Evolutionary conservation across 2,329 filamentous ascomycete genomes (phyloP).

Genomic region (Ophiostoma montium): DNA sequence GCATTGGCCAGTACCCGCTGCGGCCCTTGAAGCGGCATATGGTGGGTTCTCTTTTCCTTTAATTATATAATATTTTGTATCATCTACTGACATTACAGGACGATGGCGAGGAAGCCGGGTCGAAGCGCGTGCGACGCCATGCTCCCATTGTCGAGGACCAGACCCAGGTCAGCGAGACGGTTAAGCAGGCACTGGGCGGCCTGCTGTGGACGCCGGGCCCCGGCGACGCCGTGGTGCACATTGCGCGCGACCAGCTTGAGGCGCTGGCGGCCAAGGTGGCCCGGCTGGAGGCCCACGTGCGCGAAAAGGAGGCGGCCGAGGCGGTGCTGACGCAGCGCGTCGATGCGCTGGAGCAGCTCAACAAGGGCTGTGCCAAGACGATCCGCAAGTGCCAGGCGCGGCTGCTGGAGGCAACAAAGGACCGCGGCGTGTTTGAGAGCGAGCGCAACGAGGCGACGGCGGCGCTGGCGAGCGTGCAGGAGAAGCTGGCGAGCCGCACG

Average conservation of each 20-base stretch:
- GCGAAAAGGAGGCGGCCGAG: constrained; percentile 17
- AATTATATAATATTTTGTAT: too few relatives aligned
- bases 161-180: constrained; percentile 5
- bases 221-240: constrained; percentile 12
- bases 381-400: constrained; percentile 30
- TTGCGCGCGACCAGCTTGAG: constrained; percentile 20
- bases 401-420: constrained; percentile 35
- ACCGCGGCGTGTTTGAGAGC: constrained; percentile 33
- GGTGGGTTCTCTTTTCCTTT: too few relatives aligned
- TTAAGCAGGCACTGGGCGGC: constrained; percentile 8
- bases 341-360: constrained; percentile 28
- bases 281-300: constrained; percentile 23
- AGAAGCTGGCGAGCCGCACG: constrained; percentile 25
- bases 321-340: constrained; percentile 23
- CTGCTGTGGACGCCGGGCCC: neutral
- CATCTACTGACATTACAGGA: too few relatives aligned
- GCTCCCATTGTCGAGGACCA: constrained; percentile 10
- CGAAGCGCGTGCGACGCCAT: constrained; percentile 20
- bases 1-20: constrained; percentile 2
- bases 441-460: constrained; percentile 26
- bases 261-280: constrained; percentile 17
- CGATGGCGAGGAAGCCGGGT: constrained; percentile 5
- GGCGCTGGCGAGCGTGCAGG: constrained; percentile 22
- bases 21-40: constrained; percentile 26
- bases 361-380: constrained; percentile 31